Base-by-base conservation (phyloP, 78 protist genomes). In the Goniomonas avonlea region DNA sequence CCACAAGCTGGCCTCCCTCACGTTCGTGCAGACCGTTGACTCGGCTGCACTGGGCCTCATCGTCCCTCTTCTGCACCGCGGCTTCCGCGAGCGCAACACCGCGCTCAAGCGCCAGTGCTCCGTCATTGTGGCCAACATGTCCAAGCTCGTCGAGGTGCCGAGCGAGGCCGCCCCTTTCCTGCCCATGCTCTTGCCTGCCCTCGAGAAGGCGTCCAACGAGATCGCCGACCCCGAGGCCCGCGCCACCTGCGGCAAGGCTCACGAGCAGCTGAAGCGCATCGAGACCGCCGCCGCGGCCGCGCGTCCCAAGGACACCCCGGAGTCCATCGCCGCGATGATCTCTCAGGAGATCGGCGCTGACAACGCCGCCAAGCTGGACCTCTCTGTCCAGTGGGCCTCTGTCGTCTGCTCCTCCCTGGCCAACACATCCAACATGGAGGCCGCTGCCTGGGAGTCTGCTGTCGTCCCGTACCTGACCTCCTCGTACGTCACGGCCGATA, bases 141-240 rank as follows among this genome's bases (percentile, higher is more conserved):
- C 85, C 70, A 81, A 76, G 71, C 82, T 86, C 66, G 79, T 80
- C 45, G 90, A 86, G 32, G 66, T 82, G 27, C 79, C 90, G n/a
- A 20, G 53, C 63, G 89, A 85, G 58, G 66, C 71, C 41, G 78
- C 59, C 48, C 84, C 89, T 35, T 86, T 86, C 83, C 39, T 86
- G 40, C 90, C 90, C 45, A 32, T 50, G 60, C 82, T 86, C 27
- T 68, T 82, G 31, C 90, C 90, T 38, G 38, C 39, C 35, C 55
- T 86, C 59, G 86, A 81, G 83, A 39, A 37, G 55, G 82, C 82
- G 32, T 8, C 37, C 32, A 29, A 40, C 23, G 86, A 86, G 77
- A 56, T 81, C 27, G 61, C 90, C 9, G 86, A 86, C 81, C 90
- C 90, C 58, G 90, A 86, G 86, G 71, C 70, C 38, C 90, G 90